A percentile compares a stretch with the other conserved stretches of the same genome.
phyloP scores from a whole-genome alignment of 2,329 filamentous ascomycete species.

The Cercospora brassicicola region DNA sequence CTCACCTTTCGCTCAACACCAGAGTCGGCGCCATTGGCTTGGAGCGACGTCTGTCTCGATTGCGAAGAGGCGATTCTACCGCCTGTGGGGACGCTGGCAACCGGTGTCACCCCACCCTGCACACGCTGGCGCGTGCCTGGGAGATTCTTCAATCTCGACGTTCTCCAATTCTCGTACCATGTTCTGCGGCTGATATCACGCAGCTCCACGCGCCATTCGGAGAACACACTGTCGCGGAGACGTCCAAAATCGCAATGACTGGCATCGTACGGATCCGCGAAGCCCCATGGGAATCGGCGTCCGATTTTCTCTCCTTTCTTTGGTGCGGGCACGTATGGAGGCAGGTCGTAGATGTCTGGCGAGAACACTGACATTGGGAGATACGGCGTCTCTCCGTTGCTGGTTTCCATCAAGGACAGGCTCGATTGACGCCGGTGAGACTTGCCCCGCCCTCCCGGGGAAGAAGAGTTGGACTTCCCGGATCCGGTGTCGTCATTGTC shows the following conservation, averaged over 20 bases:
- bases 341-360: constrained; percentile 78
- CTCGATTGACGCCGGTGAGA: constrained; percentile 32
- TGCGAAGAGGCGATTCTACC: constrained; percentile 27
- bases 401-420: constrained; percentile 26
- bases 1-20: constrained; percentile 25
- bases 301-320: constrained; percentile 65
- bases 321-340: constrained; percentile 54
- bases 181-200: constrained; percentile 85
- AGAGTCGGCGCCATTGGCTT: constrained; percentile 5
- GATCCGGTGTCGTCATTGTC: constrained; percentile 51
- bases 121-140: constrained; percentile 32
- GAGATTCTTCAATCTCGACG: constrained; percentile 48
- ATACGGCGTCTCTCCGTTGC: constrained; percentile 59
- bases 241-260: constrained; percentile 92
- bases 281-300: constrained; percentile 92
- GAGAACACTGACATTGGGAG: constrained; percentile 91
- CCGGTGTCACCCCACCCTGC: constrained; percentile 40
- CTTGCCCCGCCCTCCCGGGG: constrained; percentile 19
- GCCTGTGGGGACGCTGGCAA: constrained; percentile 37
- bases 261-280: constrained; percentile 87
- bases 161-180: constrained; percentile 97
- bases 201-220: constrained; percentile 87
- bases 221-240: constrained; percentile 88
- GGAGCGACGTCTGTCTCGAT: constrained; percentile 18
- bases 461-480: constrained; percentile 36